Percentiles rank a stretch among this genome's conserved stretches.
These are phyloP conservation scores for Teunomyces kruisii DNA, from an alignment of 805 yeast species.

Conservation along the genomic window DNA sequence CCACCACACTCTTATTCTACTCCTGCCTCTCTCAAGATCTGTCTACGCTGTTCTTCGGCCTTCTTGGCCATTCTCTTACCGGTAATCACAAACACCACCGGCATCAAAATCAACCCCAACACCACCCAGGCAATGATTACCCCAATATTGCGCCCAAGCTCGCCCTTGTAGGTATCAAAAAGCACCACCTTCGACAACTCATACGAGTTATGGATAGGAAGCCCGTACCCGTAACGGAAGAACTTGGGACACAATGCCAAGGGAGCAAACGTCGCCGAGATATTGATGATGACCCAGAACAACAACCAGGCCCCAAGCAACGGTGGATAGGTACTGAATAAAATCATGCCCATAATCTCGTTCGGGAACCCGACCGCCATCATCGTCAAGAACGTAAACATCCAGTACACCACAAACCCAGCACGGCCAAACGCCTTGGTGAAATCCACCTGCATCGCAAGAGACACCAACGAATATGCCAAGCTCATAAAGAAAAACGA, in stretches of 20 bases:
- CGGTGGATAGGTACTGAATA: slow-evolving; percentile 59
- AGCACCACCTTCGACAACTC: slow-evolving; percentile 32
- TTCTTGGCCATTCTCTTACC: slow-evolving; percentile 32
- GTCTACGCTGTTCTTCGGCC: slow-evolving; percentile 16
- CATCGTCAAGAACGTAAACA: slow-evolving; percentile 66
- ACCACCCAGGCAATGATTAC: slow-evolving; percentile 41
- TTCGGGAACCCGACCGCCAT: slow-evolving; percentile 75
- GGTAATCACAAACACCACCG: slow-evolving; percentile 45
- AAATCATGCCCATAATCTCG: slow-evolving; percentile 58
- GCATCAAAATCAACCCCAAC: slow-evolving; percentile 43
- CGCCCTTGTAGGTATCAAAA: slow-evolving; percentile 33
- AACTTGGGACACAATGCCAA: slow-evolving; percentile 31
- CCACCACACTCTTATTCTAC: background rate
- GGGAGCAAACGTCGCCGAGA: slow-evolving; percentile 34
- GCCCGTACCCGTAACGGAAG: slow-evolving; percentile 34
- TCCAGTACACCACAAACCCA: slow-evolving; percentile 77
- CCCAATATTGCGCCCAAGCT: slow-evolving; percentile 29
- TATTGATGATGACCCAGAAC: slow-evolving; percentile 27
- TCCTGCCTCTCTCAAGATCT: slow-evolving; percentile 1
- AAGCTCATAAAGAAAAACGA: slow-evolving; percentile 60
- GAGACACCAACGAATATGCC: slow-evolving; percentile 57
- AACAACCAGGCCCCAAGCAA: slow-evolving; percentile 53
- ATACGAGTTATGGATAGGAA: slow-evolving; percentile 33
- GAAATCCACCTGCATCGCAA: slow-evolving; percentile 67
- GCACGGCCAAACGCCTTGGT: slow-evolving; percentile 58